Base-by-base conservation (phyloP, 305 asterid genomes). In the Fraxinus sp. region DNA sequence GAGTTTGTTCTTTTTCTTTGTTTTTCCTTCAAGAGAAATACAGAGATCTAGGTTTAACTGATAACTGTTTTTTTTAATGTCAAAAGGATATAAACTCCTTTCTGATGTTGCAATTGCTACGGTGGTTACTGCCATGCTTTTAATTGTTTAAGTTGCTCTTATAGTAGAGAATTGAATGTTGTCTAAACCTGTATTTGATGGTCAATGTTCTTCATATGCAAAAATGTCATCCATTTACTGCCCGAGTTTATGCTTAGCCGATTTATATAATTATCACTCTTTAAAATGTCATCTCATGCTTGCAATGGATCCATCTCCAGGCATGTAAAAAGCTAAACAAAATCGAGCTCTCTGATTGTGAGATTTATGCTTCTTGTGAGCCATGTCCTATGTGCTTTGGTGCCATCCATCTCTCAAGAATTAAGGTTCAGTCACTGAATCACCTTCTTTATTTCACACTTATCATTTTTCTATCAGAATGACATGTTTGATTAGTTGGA, bases 321-420 rank as follows among this genome's bases (percentile, higher is more conserved):
- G 98, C 98, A 78, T 94, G 99, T 85, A 94, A 90, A 87, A 94
- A 97, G 91, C 97, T 97, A 55, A 92, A 93, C 89, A 90, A 86
- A 86, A 87, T 97, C 73, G 97, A 97, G 89, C 97, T 97, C 24
- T 90, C 98, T 2, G 97, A 97, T 83, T 97, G 98, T 68, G 99
- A 94, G 92, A 94, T 96, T 6, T 96, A 94, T 80, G 98, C 98
- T 62, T 96, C 99, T 4, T 96, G 97, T 79, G 98, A 97, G 88
- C 99, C 99, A n/a, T 94, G 99, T 81, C 98, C 98, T 4, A 97
- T 97, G 99, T 97, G 99, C 91, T 93, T 94, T 78, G 98, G 98
- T 30, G 98, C 99, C 59, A 95, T 97, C 89, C 98, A 94, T 87
- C 97, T 94, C 78, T 97, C 98, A 22, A 89, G 97, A 89, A 79